These are phyloP conservation scores for Backusella circina DNA, from an alignment of 192 early-diverging fungal species.

Conservation along the genomic window DNA sequence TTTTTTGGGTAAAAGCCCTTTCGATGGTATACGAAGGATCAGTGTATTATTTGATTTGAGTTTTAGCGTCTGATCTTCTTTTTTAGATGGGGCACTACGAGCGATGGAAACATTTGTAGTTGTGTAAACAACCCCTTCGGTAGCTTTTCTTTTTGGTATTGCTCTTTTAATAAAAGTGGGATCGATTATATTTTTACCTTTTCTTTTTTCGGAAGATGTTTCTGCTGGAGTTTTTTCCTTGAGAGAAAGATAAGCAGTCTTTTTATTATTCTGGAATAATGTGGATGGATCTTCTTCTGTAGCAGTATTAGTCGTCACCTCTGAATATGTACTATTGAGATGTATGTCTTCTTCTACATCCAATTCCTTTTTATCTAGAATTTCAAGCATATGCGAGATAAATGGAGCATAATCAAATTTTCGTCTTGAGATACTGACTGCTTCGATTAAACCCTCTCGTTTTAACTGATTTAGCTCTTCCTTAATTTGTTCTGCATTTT, in stretches of 20 bases:
- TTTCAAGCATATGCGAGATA: not conserved
- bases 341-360: not conserved
- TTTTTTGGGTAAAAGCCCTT: not conserved
- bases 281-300: not conserved
- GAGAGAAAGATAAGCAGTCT: not conserved
- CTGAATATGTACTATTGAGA: too few relatives aligned
- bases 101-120: not conserved
- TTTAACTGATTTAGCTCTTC: not conserved
- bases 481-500: not conserved
- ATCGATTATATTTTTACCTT: not conserved
- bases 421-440: not conserved
- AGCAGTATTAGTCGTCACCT: too few relatives aligned
- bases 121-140: not conserved
- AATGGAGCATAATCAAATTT: not conserved
- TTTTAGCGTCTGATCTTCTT: not conserved
- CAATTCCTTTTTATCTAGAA: not conserved
- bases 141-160: not conserved
- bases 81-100: not conserved
- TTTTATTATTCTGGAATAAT: not conserved
- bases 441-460: not conserved
- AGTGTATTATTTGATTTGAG: not conserved
- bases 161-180: not conserved
- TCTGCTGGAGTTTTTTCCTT: not conserved
- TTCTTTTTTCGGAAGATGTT: not conserved
- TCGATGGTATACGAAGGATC: too few relatives aligned